phyloP scores from a whole-genome alignment of 495 filamentous ascomycete genomes.

The Aspergillus sclerotioniger region DNA sequence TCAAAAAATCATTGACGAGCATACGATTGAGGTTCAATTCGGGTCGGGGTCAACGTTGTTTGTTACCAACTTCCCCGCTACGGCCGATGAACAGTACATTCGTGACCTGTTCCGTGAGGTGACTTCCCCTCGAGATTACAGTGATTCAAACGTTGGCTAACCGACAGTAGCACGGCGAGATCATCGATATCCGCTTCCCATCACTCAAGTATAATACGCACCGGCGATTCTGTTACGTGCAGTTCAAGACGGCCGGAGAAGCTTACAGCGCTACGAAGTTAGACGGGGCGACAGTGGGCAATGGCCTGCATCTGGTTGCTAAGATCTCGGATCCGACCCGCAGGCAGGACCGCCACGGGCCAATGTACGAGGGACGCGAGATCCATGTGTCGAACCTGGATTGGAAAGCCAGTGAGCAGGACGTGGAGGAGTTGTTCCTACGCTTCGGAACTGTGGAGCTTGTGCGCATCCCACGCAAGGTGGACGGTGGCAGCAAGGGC shows the following conservation, averaged over 20 bases:
- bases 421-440: constrained; percentile 66
- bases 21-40: constrained; percentile 66
- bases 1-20: constrained; percentile 68
- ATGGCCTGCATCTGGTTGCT: constrained; percentile 62
- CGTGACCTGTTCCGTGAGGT: constrained; percentile 68
- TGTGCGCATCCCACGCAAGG: constrained; percentile 62
- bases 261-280: constrained; percentile 67
- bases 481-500: constrained; percentile 66
- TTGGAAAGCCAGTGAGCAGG: constrained; percentile 60
- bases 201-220: constrained; percentile 84
- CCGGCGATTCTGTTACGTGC: constrained; percentile 91
- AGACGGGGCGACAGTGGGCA: constrained; percentile 65
- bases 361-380: constrained; percentile 80
- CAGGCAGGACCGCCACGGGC: constrained; percentile 77
- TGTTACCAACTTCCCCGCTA: constrained; percentile 86
- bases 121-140: constrained; percentile 20
- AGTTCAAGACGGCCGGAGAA: constrained; percentile 65
- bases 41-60: constrained; percentile 77
- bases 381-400: constrained; percentile 78
- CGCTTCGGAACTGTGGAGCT: constrained; percentile 73
- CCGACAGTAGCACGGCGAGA: constrained; percentile 62
- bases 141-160: constrained; percentile 22
- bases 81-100: constrained; percentile 78
- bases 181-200: constrained; percentile 84
- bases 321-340: constrained; percentile 80